Evolutionary conservation across 208 protist genomes (phyloP).

Genomic region (Leishmania braziliensis): DNA sequence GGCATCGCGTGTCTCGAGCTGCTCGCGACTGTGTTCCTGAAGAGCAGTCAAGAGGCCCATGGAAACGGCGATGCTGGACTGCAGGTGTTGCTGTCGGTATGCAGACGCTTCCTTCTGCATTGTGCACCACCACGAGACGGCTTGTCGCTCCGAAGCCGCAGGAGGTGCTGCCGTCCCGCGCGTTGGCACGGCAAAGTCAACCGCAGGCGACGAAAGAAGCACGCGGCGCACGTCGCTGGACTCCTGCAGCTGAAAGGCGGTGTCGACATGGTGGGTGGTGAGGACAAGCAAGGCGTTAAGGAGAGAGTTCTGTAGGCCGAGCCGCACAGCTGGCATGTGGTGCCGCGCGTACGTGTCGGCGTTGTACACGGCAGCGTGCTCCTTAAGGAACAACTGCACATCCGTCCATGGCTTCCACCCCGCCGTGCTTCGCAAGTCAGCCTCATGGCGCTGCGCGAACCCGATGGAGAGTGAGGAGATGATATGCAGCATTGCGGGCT

Average conservation of each 20-base stretch:
- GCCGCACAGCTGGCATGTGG: constrained; percentile 40
- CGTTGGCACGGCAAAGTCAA: not conserved
- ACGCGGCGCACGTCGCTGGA: constrained; percentile 27
- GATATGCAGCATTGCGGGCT: constrained; percentile 40
- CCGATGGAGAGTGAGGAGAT: constrained; percentile 16
- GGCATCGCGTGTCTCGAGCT: constrained; percentile 22
- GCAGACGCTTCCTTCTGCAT: constrained; percentile 13
- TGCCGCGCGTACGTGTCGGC: constrained; percentile 42
- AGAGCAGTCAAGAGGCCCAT: constrained; percentile 44
- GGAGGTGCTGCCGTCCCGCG: not conserved
- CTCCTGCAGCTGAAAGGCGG: constrained; percentile 22
- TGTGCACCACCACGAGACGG: constrained; percentile 12
- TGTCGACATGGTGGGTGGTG: constrained; percentile 9
- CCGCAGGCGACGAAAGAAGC: constrained; percentile 1
- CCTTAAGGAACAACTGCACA: constrained; percentile 41
- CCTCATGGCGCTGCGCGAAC: constrained; percentile 36
- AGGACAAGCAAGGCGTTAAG: constrained; percentile 60
- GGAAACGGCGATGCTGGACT: constrained; percentile 19
- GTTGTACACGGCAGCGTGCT: constrained; percentile 37
- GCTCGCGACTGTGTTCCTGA: constrained; percentile 40
- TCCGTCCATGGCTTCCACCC: constrained; percentile 65
- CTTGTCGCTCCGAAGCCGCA: not conserved
- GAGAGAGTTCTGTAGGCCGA: constrained; percentile 36
- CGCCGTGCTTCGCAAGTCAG: constrained; percentile 12
- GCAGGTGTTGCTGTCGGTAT: constrained; percentile 22